These are phyloP conservation scores for Mucor indicus DNA, from an alignment of 371 early-diverging fungal genomes.

Conservation along the genomic window DNA sequence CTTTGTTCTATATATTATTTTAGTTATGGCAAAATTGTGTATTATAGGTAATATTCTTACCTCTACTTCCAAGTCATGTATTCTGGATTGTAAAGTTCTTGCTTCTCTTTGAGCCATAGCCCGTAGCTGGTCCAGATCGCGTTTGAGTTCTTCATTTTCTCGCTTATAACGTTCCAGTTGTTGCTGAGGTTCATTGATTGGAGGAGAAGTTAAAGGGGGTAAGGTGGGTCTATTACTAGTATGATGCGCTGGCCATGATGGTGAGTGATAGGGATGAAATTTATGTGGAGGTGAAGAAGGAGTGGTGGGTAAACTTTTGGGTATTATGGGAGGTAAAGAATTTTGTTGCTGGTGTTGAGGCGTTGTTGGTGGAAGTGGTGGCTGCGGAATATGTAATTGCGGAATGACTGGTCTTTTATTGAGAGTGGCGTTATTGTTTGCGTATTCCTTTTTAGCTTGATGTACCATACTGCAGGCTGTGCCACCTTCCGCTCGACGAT, in stretches of 20 bases:
- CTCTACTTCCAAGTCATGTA: slow-evolving; percentile 35
- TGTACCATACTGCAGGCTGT: slow-evolving; percentile 34
- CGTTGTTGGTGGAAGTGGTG: slow-evolving; percentile 9
- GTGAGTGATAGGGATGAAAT: slow-evolving; percentile 13
- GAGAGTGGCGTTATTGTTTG: slow-evolving; percentile 6
- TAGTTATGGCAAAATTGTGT: no score
- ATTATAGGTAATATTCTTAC: no score
- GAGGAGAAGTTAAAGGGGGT: slow-evolving; percentile 6
- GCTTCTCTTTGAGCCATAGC: slow-evolving; percentile 18
- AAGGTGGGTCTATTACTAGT: no score
- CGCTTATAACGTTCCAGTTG: slow-evolving; percentile 12
- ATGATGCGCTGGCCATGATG: slow-evolving; percentile 4
- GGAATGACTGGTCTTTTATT: slow-evolving; percentile 22
- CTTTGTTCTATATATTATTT: slow-evolving; percentile 21
- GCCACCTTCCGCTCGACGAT: slow-evolving; percentile 63
- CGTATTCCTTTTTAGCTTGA: no score
- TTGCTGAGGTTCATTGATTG: no score
- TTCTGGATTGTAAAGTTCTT: slow-evolving; percentile 8
- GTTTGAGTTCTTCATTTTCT: slow-evolving; percentile 22
- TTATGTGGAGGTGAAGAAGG: slow-evolving; percentile 13
- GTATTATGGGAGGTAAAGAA: slow-evolving; percentile 18
- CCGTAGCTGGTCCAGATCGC: slow-evolving; percentile 17
- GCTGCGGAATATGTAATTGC: slow-evolving; percentile 22
- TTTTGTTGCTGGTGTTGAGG: slow-evolving; percentile 9
- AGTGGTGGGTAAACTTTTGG: slow-evolving; percentile 20